A percentile compares a stretch with the other conserved stretches of the same genome.
These are phyloP conservation scores for Eragrostis tef DNA, from an alignment of 202 grass and related monocot species.

Conservation along the genomic window DNA sequence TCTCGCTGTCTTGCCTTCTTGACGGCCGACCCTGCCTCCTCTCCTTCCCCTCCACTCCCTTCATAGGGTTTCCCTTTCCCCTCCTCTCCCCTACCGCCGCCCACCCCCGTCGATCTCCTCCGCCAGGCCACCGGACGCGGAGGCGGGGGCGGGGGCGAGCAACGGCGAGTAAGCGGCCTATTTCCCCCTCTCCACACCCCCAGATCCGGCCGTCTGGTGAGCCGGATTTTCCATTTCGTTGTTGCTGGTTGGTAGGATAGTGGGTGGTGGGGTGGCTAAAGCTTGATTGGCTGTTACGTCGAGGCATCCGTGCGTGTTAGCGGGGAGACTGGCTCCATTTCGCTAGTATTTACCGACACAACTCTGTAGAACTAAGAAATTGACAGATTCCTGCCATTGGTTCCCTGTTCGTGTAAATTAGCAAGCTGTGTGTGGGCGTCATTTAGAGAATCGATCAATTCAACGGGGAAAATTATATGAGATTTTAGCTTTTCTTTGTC, in stretches of 20 bases:
- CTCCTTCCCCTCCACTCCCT: not conserved
- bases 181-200: conserved; percentile 1
- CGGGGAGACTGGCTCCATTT: not conserved
- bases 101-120: conserved; percentile 28
- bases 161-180: not conserved
- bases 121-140: conserved; percentile 20
- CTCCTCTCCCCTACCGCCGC: not conserved
- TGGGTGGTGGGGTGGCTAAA: not conserved
- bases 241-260: not conserved
- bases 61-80: conserved; percentile 2
- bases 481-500: conserved; percentile 20
- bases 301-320: not conserved
- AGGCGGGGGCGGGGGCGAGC: conserved; percentile 25
- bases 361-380: not conserved
- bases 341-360: not conserved
- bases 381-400: not conserved
- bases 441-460: not conserved
- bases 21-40: not conserved
- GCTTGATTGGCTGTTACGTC: not conserved
- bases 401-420: not conserved
- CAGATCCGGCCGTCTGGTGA: conserved; percentile 29
- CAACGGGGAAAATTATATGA: not conserved
- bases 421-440: not conserved
- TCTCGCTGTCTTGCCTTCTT: not conserved
- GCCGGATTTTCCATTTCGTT: not conserved